A percentile compares a stretch with the other conserved stretches of the same genome.
Evolutionary conservation across 352 stramenopile genomes (phyloP).

Genomic region (Phytophthora cactorum): DNA sequence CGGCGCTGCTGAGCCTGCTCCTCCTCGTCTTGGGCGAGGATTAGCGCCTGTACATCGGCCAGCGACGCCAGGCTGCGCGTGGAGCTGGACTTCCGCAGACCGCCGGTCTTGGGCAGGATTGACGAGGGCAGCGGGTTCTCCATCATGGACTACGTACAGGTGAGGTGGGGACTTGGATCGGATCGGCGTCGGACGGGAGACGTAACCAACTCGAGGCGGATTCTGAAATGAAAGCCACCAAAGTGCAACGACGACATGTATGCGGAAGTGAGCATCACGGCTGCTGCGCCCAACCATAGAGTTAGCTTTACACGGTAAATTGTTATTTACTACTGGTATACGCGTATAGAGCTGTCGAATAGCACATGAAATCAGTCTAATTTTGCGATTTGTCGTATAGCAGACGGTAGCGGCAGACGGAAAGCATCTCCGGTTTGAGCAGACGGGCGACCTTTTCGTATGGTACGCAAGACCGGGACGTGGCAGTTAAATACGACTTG

Average conservation of each 20-base stretch:
- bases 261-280: constrained; percentile 25
- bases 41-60: constrained; percentile 44
- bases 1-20: constrained; percentile 47
- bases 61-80: constrained; percentile 55
- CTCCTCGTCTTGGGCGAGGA: constrained; percentile 53
- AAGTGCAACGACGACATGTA: constrained; percentile 41
- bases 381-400: background rate
- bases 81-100: constrained; percentile 64
- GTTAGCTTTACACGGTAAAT: background rate
- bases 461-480: constrained; percentile 4
- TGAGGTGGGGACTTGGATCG: constrained; percentile 4
- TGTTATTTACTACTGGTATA: background rate
- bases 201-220: constrained; percentile 13
- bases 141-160: constrained; percentile 26
- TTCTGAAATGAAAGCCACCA: constrained; percentile 37
- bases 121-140: constrained; percentile 41
- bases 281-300: constrained; percentile 6
- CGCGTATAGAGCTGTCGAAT: background rate
- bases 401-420: constrained; percentile 5
- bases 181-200: constrained; percentile 1
- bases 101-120: constrained; percentile 30
- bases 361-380: background rate
- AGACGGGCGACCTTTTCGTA: constrained; percentile 23
- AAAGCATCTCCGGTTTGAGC: constrained; percentile 23
- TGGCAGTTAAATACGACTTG: constrained; percentile 21